Conservation (phyloP, 768 basidiomycete species). For the Lentinula edodes region DNA sequence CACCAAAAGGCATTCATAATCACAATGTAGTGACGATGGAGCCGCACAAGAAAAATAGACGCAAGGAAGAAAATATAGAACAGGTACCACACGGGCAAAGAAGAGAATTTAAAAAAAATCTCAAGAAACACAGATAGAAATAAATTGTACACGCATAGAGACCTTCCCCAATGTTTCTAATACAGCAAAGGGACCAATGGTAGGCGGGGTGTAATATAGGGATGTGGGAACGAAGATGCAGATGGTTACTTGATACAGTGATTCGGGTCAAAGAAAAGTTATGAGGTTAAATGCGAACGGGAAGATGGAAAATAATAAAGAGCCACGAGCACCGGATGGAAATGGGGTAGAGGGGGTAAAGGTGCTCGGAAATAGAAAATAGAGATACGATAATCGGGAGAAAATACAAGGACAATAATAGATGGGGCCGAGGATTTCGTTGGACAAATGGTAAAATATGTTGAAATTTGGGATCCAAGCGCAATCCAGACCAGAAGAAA, state of each 20-base stretch:
- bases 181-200: neutral
- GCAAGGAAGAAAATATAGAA: neutral
- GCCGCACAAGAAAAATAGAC: neutral
- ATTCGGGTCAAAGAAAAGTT: neutral
- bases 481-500: neutral
- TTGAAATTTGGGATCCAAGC: neutral
- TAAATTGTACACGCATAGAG: slow-evolving; percentile 2
- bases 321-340: slow-evolving; percentile 5
- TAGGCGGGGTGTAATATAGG: neutral
- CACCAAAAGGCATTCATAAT: slow-evolving; percentile 5
- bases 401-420: slow-evolving; percentile 3
- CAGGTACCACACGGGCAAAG: neutral
- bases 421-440: neutral
- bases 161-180: neutral
- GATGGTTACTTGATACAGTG: slow-evolving; percentile 8
- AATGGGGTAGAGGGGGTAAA: slow-evolving; percentile 4
- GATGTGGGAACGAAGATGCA: slow-evolving; percentile 2
- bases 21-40: slow-evolving; percentile 2
- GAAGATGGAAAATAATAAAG: slow-evolving; percentile 11
- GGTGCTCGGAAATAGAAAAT: neutral
- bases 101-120: slow-evolving; percentile 3
- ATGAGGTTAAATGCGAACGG: neutral
- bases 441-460: slow-evolving; percentile 3
- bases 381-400: slow-evolving; percentile 9
- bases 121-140: slow-evolving; percentile 2